These are phyloP conservation scores for Tylopilus subfusipes DNA, from an alignment of 768 basidiomycete species.

Conservation along the genomic window DNA sequence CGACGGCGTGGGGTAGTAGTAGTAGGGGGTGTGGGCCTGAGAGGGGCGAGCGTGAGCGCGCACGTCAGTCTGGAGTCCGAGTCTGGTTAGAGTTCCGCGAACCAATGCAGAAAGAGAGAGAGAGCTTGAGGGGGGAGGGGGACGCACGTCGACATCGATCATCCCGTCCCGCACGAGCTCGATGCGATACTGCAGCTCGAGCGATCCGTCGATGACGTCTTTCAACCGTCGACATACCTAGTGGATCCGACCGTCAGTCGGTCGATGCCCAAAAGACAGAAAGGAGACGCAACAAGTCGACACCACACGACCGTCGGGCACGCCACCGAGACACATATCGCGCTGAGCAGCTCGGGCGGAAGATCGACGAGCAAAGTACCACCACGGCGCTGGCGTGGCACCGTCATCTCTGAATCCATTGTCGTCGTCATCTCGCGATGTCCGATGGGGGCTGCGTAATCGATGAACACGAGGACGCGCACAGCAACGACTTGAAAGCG, in stretches of 20 bases:
- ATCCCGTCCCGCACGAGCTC: constrained; percentile 41
- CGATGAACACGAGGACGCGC: not conserved
- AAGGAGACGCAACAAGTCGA: constrained; percentile 11
- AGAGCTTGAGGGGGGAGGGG: too few relatives aligned
- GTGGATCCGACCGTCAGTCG: not conserved
- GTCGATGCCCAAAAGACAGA: not conserved
- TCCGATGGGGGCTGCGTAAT: not conserved
- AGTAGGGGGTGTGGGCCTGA: not conserved
- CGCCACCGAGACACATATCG: constrained; percentile 8
- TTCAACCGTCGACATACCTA: constrained; percentile 24
- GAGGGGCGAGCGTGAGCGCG: too few relatives aligned
- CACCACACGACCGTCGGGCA: constrained; percentile 9
- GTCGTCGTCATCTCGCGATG: not conserved
- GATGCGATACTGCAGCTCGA: constrained; percentile 37
- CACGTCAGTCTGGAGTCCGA: too few relatives aligned
- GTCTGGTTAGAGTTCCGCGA: too few relatives aligned
- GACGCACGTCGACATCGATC: constrained; percentile 12
- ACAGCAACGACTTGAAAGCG: not conserved
- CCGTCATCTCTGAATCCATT: too few relatives aligned
- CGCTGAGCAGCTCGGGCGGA: constrained; percentile 12
- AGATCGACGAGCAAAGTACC: constrained; percentile 8
- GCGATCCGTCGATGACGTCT: constrained; percentile 22
- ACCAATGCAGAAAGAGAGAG: too few relatives aligned
- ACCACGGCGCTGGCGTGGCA: not conserved
- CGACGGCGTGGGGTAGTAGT: too few relatives aligned